A percentile compares a stretch with the other conserved stretches of the same genome.
Evolutionary conservation across 2,329 filamentous ascomycete species (phyloP).

Genomic region (Arthrobotrys iridis): DNA sequence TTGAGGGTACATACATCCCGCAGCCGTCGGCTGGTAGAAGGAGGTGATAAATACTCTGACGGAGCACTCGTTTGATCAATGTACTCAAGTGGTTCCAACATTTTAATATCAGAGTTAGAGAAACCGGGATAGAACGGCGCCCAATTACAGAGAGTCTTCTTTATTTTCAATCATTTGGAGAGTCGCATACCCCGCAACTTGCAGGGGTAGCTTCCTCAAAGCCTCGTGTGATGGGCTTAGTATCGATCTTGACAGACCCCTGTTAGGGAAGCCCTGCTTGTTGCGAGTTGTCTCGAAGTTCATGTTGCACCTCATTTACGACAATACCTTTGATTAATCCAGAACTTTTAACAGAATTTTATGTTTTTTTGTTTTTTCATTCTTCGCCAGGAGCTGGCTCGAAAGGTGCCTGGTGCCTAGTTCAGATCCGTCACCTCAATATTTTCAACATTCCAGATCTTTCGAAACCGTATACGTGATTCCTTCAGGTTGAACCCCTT

Average conservation of each 20-base stretch:
- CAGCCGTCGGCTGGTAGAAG: neutral
- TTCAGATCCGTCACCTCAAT: constrained; percentile 5
- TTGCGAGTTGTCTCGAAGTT: neutral
- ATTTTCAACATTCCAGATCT: constrained; percentile 20
- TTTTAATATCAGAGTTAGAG: neutral
- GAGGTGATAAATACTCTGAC: neutral
- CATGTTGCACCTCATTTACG: too few relatives aligned
- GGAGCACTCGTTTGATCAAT: too few relatives aligned
- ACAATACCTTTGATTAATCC: too few relatives aligned
- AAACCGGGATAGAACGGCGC: too few relatives aligned
- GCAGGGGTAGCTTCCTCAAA: neutral
- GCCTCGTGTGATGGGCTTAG: constrained; percentile 2
- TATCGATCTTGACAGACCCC: neutral
- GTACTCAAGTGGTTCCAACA: too few relatives aligned
- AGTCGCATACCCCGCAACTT: neutral
- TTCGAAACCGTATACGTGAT: constrained; percentile 13
- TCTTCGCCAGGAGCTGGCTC: neutral
- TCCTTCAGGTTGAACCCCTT: neutral
- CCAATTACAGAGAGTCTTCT: neutral
- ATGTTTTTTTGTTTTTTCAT: neutral
- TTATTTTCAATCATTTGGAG: neutral
- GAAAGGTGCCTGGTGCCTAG: neutral
- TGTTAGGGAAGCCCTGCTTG: neutral
- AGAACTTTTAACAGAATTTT: too few relatives aligned
- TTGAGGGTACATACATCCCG: neutral